phyloP scores from a whole-genome alignment of 257 asterid species.

The Paraleonurus japonicus region DNA sequence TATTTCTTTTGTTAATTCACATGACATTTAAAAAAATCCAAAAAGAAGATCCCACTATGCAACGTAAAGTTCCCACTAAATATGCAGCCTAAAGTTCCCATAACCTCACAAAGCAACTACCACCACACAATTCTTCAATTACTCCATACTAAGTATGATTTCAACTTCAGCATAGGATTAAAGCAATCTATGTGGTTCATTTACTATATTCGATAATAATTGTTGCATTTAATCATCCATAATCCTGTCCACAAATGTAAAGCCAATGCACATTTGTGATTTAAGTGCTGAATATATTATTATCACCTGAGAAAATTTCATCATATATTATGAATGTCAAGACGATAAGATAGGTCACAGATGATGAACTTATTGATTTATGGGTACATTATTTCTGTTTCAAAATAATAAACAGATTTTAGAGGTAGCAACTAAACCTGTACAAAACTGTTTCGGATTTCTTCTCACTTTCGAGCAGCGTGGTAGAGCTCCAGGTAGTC shows the following conservation, averaged over 20 bases:
- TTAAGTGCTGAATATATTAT: neutral
- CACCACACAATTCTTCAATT: slow-evolving; percentile 7
- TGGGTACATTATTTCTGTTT: slow-evolving; percentile 2
- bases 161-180: slow-evolving; percentile 18
- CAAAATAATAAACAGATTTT: slow-evolving; percentile 6
- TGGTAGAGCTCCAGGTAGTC: slow-evolving; percentile 97
- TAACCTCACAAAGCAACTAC: neutral
- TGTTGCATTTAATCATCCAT: neutral
- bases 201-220: slow-evolving; percentile 8
- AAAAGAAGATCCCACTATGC: neutral
- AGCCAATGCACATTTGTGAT: neutral
- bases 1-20: too few species aligned
- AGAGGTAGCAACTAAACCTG: slow-evolving; percentile 41
- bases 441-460: slow-evolving; percentile 29
- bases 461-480: slow-evolving; percentile 68
- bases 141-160: slow-evolving; percentile 8
- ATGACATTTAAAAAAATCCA: neutral
- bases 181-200: slow-evolving; percentile 28
- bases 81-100: slow-evolving; percentile 15
- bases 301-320: neutral
- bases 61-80: neutral
- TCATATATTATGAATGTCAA: slow-evolving; percentile 10
- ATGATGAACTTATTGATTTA: slow-evolving; percentile 10
- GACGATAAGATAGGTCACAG: slow-evolving; percentile 2
- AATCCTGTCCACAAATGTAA: neutral